These are phyloP conservation scores for Ogataea parapolymorpha DNA, from an alignment of 805 yeast genomes.

Conservation along the genomic window DNA sequence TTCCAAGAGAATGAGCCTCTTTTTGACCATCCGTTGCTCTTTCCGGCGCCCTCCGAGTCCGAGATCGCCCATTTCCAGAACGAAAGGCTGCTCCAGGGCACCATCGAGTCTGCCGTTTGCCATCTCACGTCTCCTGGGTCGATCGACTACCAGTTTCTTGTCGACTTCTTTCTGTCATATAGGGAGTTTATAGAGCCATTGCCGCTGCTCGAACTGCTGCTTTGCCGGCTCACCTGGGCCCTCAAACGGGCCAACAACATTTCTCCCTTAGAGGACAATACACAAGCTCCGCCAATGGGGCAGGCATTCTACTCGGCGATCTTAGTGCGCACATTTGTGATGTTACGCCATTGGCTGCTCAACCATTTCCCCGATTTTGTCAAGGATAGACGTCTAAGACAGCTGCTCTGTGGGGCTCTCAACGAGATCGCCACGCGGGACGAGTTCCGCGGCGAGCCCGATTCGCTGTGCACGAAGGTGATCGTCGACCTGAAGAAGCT, in stretches of 20 bases:
- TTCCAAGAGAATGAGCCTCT: constrained; percentile 33
- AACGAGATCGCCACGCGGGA: constrained; percentile 36
- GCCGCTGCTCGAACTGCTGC: constrained; percentile 56
- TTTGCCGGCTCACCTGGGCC: constrained; percentile 73
- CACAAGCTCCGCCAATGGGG: neutral
- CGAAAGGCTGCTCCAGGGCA: constrained; percentile 24
- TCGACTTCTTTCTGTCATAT: constrained; percentile 85
- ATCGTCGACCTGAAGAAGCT: constrained; percentile 34
- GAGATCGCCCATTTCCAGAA: constrained; percentile 29
- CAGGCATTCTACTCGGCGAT: constrained; percentile 45
- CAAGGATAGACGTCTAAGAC: constrained; percentile 45
- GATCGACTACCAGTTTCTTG: constrained; percentile 71
- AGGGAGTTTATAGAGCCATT: constrained; percentile 63
- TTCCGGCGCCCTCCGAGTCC: constrained; percentile 33
- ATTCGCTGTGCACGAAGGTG: constrained; percentile 26
- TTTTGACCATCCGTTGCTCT: constrained; percentile 31
- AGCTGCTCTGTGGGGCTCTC: constrained; percentile 39
- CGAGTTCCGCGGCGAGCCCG: constrained; percentile 14
- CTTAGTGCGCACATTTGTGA: constrained; percentile 78
- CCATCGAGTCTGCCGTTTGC: constrained; percentile 44
- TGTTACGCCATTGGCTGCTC: constrained; percentile 83
- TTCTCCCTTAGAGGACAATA: neutral
- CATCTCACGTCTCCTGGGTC: constrained; percentile 69
- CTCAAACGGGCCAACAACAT: constrained; percentile 2
- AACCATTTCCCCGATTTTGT: constrained; percentile 90